A percentile compares a stretch with the other conserved stretches of the same genome.
Conservation (phyloP, 2,329 filamentous ascomycete genomes). For the Colletotrichum coccodes region DNA sequence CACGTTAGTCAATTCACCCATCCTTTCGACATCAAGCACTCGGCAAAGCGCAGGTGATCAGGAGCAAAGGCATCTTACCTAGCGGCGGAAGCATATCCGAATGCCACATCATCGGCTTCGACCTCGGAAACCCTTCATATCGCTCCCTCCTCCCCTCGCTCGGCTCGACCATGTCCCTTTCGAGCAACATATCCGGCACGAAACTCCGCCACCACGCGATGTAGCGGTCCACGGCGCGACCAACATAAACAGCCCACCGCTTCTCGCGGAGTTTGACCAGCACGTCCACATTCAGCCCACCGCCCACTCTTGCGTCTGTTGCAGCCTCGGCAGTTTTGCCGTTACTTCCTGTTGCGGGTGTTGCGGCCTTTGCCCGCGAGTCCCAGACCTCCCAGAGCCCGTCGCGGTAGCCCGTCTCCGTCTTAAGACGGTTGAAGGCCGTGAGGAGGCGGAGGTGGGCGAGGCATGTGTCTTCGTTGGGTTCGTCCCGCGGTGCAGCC, state of each 20-base stretch:
- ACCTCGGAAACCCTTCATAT: slow-evolving; percentile 40
- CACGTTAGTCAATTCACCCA: neutral
- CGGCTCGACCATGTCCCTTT: slow-evolving; percentile 37
- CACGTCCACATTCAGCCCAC: slow-evolving; percentile 35
- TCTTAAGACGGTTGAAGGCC: slow-evolving; percentile 69
- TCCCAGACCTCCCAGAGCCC: slow-evolving; percentile 70
- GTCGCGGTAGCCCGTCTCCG: slow-evolving; percentile 67
- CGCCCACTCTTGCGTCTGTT: too few relatives aligned
- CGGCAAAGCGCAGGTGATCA: too few relatives aligned
- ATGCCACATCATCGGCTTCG: slow-evolving; percentile 43
- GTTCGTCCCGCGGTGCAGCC: neutral
- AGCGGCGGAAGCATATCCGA: slow-evolving; percentile 60
- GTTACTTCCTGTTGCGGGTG: slow-evolving; percentile 8
- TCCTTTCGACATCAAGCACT: too few relatives aligned
- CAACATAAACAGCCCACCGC: slow-evolving; percentile 73
- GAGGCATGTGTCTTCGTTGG: slow-evolving; percentile 11
- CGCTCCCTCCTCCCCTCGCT: slow-evolving; percentile 32
- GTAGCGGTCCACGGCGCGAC: slow-evolving; percentile 72
- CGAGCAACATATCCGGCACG: slow-evolving; percentile 37
- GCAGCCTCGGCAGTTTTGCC: neutral
- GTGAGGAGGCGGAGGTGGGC: slow-evolving; percentile 74
- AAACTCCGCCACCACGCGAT: slow-evolving; percentile 66
- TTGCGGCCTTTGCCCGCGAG: slow-evolving; percentile 41
- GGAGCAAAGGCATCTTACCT: slow-evolving; percentile 48
- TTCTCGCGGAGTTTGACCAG: slow-evolving; percentile 69